A percentile compares a stretch with the other conserved stretches of the same genome.
Conservation (phyloP, 371 early-diverging fungal species). For the Cokeromyces recurvatus region DNA sequence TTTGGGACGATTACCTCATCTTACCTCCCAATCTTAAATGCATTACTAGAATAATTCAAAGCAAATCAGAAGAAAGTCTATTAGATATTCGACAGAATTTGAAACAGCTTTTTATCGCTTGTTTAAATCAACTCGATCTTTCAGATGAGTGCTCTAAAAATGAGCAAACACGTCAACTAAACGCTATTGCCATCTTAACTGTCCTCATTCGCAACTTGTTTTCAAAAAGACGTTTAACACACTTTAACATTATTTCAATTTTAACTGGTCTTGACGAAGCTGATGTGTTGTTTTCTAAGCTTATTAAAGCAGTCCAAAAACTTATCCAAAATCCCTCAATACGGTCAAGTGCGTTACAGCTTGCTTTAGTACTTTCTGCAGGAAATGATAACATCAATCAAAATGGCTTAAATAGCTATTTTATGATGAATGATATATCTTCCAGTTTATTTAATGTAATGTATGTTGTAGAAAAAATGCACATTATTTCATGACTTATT, state of each 20-base stretch:
- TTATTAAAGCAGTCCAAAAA: constrained; percentile 30
- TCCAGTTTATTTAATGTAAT: constrained; percentile 33
- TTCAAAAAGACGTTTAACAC: constrained; percentile 43
- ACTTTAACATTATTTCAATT: constrained; percentile 53
- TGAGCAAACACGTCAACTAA: constrained; percentile 23
- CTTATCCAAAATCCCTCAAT: constrained; percentile 13
- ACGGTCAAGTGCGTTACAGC: constrained; percentile 24
- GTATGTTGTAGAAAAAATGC: too few relatives aligned
- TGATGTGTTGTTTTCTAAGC: constrained; percentile 36
- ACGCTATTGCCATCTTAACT: constrained; percentile 32
- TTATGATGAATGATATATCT: constrained; percentile 48
- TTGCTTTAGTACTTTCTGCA: constrained; percentile 42
- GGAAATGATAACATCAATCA: constrained; percentile 61
- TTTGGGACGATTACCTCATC: constrained; percentile 50
- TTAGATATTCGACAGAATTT: constrained; percentile 32
- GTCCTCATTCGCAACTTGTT: constrained; percentile 46
- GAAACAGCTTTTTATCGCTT: constrained; percentile 30
- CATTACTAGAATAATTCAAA: constrained; percentile 28
- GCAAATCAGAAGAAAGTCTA: constrained; percentile 39
- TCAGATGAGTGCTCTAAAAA: not conserved
- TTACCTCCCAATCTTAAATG: constrained; percentile 37
- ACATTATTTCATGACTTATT: too few relatives aligned
- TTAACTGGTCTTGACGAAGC: constrained; percentile 51
- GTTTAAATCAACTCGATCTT: constrained; percentile 16
- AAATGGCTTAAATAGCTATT: constrained; percentile 54